Conservation (phyloP, 2,329 filamentous ascomycete species). For the Aspergillus sp. region DNA sequence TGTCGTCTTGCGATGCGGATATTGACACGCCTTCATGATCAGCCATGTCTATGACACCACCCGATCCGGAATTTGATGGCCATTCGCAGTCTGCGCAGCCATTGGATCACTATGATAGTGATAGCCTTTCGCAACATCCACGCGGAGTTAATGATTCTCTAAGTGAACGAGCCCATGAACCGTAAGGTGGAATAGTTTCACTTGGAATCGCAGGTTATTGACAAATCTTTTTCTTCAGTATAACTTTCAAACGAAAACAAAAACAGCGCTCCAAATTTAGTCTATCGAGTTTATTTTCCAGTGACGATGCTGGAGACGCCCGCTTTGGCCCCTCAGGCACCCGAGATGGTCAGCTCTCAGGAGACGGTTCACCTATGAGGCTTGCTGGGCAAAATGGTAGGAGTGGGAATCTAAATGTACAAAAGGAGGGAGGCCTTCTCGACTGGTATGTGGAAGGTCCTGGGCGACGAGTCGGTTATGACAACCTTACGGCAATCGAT, state of each 20-base stretch:
- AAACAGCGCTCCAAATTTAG: conserved; percentile 36
- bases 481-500: conserved; percentile 94
- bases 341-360: conserved; percentile 21
- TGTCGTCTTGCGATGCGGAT: conserved; percentile 11
- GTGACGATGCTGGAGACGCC: conserved; percentile 12
- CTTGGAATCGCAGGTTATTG: conserved; percentile 1
- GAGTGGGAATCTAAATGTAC: conserved; percentile 20
- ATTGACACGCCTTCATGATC: conserved; percentile 15
- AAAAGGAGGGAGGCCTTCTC: conserved; percentile 38
- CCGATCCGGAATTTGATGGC: conserved; percentile 11
- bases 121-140: conserved; percentile 13
- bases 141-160: conserved; percentile 22
- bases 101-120: conserved; percentile 12
- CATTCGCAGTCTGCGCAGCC: conserved; percentile 10
- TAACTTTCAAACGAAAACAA: conserved; percentile 41
- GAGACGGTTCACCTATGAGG: conserved; percentile 21
- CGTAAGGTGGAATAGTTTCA: conserved; percentile 21
- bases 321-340: conserved; percentile 18
- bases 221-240: conserved; percentile 17
- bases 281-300: conserved; percentile 35
- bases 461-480: conserved; percentile 85
- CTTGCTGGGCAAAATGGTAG: conserved; percentile 14
- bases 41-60: conserved; percentile 21
- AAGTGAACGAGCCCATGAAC: conserved; percentile 27
- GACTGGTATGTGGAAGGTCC: conserved; percentile 93